Evolutionary conservation across 2,329 filamentous ascomycete species (phyloP), one percentile per base, ranked within the genome.

Genomic region (Fusarium longipes): DNA sequence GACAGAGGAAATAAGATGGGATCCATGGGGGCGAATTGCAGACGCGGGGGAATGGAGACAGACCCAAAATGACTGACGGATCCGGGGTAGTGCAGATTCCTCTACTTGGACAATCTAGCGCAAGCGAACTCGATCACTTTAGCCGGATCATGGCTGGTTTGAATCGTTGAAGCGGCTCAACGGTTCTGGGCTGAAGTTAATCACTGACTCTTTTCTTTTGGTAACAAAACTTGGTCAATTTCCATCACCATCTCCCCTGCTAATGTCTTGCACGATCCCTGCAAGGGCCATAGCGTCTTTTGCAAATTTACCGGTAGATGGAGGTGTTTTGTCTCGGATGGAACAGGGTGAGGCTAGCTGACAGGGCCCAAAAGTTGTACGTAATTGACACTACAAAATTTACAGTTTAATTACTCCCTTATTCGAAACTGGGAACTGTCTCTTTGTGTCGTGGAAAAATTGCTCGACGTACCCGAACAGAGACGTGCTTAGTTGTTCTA

Each of bases 11-110:
- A 36, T 33, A 22, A 18, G 15, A 49, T 48, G 15, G 33, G 8
- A 24, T 22, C n/a, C n/a, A n/a, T n/a, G n/a, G 20, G 14, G 8
- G 29, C 17, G 27, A 43, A 42, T 30, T 50, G 30, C 25, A 18
- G 42, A 29, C 44, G 54, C 54, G 54, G 57, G 45, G 43, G 54
- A 29, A 59, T 30, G 25, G 32, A 48, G 33, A 27, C 17, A 20
- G 11, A 35, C 30, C 27, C 29, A 15, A 8, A 24, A 17, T 18
- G 25, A 15, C 15, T 24, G 20, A 58, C 49, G 42, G 54, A 40
- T 51, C 42, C 22, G 57, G 57, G 57, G 35, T 36, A 43, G 38
- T 40, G 11, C 5, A 15, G 15, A 8, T 24, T 39, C 36, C 14
- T 39, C 17, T 39, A 20, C n/a, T n/a, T n/a, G n/a, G n/a, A n/a